These are phyloP conservation scores for Penicillium crystallinum DNA, from an alignment of 495 filamentous ascomycete genomes.

Conservation along the genomic window DNA sequence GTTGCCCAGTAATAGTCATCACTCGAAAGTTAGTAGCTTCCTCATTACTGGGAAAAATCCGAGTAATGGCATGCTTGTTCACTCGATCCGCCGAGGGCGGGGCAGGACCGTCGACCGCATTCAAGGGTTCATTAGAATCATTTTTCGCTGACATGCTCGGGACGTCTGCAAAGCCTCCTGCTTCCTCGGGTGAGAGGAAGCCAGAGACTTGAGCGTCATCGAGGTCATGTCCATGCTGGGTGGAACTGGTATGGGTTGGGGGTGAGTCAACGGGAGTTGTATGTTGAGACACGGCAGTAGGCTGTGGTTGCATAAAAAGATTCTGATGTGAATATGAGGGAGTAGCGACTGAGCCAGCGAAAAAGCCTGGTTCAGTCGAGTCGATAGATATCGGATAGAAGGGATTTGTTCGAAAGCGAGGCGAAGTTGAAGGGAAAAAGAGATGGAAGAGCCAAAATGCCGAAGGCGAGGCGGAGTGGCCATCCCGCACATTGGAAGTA, in stretches of 20 bases:
- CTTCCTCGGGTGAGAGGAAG: conserved; percentile 21
- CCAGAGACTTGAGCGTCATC: conserved; percentile 37
- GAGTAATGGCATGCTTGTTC: conserved; percentile 63
- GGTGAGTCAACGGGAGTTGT: conserved; percentile 40
- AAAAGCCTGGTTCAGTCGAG: conserved; percentile 40
- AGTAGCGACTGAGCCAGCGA: conserved; percentile 64
- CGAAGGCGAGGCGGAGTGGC: conserved; percentile 15
- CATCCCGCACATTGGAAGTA: conserved; percentile 10
- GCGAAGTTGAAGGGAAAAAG: conserved; percentile 12
- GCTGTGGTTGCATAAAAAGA: conserved; percentile 90
- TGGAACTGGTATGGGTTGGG: conserved; percentile 35
- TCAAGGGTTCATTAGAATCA: conserved; percentile 34
- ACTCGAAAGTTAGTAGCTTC: conserved; percentile 25
- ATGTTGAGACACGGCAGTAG: conserved; percentile 55
- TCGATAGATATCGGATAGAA: conserved; percentile 4
- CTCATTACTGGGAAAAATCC: not conserved
- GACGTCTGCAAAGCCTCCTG: conserved; percentile 26
- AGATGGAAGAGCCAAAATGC: conserved; percentile 4
- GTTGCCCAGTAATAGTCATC: conserved; percentile 45
- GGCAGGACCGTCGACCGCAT: conserved; percentile 16
- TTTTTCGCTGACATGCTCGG: conserved; percentile 15
- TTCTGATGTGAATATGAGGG: conserved; percentile 33
- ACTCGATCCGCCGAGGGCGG: conserved; percentile 56
- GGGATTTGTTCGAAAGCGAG: conserved; percentile 5
- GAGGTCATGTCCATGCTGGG: conserved; percentile 75